phyloP scores from a whole-genome alignment of 106 monocot species.

The Dioscorea alata region DNA sequence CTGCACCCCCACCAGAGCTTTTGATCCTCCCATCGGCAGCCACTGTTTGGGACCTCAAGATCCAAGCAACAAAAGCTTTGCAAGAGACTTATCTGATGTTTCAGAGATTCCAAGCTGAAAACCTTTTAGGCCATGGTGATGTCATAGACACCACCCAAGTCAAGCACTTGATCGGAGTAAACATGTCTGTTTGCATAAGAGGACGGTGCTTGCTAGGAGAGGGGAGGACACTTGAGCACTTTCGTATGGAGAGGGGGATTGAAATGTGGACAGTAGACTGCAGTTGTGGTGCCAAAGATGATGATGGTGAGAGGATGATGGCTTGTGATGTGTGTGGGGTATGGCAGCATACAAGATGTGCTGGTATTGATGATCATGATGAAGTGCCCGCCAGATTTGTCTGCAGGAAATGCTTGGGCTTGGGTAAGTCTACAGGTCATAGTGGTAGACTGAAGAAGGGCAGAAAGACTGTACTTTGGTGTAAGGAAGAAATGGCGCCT shows the following conservation, averaged over 20 bases:
- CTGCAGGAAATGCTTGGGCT: constrained; percentile 40
- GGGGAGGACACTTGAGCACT: constrained; percentile 25
- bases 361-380: constrained; percentile 49
- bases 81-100: constrained; percentile 61
- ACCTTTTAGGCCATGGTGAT: constrained; percentile 27
- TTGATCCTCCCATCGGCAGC: constrained; percentile 39
- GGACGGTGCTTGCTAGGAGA: constrained; percentile 36
- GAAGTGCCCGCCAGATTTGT: constrained; percentile 57
- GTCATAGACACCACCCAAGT: constrained; percentile 22
- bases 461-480: not conserved
- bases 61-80: constrained; percentile 50
- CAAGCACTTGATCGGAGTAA: constrained; percentile 25
- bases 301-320: constrained; percentile 91
- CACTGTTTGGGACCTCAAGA: constrained; percentile 53
- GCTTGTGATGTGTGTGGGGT: constrained; percentile 75
- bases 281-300: constrained; percentile 72
- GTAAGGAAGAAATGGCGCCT: constrained; percentile 18
- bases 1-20: constrained; percentile 57
- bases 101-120: constrained; percentile 52
- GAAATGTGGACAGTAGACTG: constrained; percentile 87
- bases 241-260: constrained; percentile 63
- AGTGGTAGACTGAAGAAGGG: no score
- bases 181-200: constrained; percentile 13
- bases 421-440: no score
- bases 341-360: constrained; percentile 86